These are phyloP conservation scores for Sporormia fimetaria DNA, from an alignment of 495 filamentous ascomycete species.

Conservation along the genomic window DNA sequence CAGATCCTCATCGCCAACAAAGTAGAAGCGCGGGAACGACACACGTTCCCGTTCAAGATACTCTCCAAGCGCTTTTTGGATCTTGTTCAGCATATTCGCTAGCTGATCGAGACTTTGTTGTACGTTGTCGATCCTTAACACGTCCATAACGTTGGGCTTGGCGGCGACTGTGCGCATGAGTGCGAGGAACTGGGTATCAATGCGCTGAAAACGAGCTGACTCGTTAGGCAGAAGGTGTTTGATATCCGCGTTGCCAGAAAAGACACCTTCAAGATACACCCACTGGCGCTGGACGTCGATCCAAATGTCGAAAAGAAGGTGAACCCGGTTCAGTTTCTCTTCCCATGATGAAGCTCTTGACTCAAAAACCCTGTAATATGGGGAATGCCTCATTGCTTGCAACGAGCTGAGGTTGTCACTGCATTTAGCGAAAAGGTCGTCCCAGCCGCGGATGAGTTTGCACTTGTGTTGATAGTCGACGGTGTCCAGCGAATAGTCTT, in stretches of 20 bases:
- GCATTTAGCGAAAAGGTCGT: conserved; percentile 96
- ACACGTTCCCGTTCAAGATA: conserved; percentile 95
- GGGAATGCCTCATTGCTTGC: conserved; percentile 97
- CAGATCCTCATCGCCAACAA: conserved; percentile 95
- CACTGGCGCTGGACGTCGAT: conserved; percentile 99
- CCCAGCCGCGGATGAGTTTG: conserved; percentile 92
- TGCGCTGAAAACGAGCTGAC: conserved; percentile 93
- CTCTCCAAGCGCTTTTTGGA: conserved; percentile 96
- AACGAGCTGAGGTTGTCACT: conserved; percentile 95
- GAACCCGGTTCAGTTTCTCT: conserved; percentile 92
- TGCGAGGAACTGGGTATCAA: conserved; percentile 93
- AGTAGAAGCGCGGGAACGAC: conserved; percentile 97
- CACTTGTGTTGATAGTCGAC: conserved; percentile 97
- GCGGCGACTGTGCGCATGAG: conserved; percentile 99
- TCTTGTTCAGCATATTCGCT: conserved; percentile 93
- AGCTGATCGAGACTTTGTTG: conserved; percentile 92
- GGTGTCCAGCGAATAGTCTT: conserved; percentile 83
- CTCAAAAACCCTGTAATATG: conserved; percentile 98
- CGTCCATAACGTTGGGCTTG: conserved; percentile 85
- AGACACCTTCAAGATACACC: conserved; percentile 98
- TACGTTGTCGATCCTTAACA: conserved; percentile 85
- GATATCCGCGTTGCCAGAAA: conserved; percentile 96
- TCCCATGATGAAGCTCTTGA: conserved; percentile 95
- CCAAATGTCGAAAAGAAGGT: conserved; percentile 97
- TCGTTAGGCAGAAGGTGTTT: conserved; percentile 95